A percentile compares a stretch with the other conserved stretches of the same genome.
Evolutionary conservation across 1,139 yeast genomes (phyloP).

Genomic region (Zygosaccharomyces sapae): DNA sequence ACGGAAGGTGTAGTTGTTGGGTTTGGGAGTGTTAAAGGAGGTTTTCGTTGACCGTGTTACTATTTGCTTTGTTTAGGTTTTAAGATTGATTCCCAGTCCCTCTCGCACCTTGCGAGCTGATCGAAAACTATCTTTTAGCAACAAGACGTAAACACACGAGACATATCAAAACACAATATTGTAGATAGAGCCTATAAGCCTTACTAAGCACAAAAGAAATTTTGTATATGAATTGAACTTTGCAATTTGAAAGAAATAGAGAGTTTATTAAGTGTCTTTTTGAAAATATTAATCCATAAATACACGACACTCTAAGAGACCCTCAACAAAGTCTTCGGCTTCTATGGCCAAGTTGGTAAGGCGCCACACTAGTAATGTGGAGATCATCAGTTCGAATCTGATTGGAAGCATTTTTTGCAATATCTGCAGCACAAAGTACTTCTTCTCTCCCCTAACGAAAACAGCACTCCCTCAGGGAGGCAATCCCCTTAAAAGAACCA

Average conservation of each 20-base stretch:
- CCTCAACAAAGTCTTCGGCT: background rate
- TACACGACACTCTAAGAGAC: too few species aligned
- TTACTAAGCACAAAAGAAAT: too few species aligned
- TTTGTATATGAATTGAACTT: too few species aligned
- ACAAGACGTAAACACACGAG: background rate
- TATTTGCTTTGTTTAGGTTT: background rate
- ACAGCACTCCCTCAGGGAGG: too few species aligned
- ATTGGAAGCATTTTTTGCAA: slow-evolving; percentile 10
- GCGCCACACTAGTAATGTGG: slow-evolving; percentile 15
- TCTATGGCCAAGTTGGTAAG: slow-evolving; percentile 15
- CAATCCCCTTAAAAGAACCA: too few species aligned
- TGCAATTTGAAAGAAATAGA: too few species aligned
- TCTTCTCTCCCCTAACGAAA: too few species aligned
- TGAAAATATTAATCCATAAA: too few species aligned
- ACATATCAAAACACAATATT: background rate
- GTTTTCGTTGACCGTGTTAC: too few species aligned
- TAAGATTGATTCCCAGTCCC: background rate
- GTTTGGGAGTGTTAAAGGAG: too few species aligned
- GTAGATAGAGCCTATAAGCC: background rate
- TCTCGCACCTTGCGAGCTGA: background rate
- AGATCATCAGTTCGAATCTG: slow-evolving; percentile 13
- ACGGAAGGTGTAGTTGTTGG: background rate
- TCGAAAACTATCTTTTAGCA: background rate
- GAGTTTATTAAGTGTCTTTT: too few species aligned
- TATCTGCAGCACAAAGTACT: too few species aligned